Percentiles rank a stretch among this genome's conserved stretches.
phyloP scores from a whole-genome alignment of 805 yeast species.

The Kodamaea neixiangensis region DNA sequence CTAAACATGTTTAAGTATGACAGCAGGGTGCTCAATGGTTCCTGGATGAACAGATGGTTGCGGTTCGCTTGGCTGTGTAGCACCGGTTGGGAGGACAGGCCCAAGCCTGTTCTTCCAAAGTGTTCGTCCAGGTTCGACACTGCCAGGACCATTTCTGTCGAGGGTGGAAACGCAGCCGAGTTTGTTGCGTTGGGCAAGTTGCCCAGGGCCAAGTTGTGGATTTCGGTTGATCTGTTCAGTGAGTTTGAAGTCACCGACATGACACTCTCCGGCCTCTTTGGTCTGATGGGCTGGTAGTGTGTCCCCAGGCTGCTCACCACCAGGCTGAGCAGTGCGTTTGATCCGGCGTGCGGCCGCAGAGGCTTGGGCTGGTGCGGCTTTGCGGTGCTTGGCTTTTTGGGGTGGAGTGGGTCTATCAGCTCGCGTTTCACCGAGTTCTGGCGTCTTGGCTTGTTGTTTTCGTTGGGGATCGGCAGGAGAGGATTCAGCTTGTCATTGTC shows the following conservation, averaged over 20 bases:
- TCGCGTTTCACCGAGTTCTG: constrained; percentile 8
- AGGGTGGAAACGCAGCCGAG: constrained; percentile 19
- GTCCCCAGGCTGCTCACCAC: constrained; percentile 8
- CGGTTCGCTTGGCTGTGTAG: constrained; percentile 5
- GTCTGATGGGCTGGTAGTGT: constrained; percentile 29
- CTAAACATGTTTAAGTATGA: constrained; percentile 10
- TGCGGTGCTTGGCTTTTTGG: constrained; percentile 1
- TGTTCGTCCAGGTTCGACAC: constrained; percentile 7
- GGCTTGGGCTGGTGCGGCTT: constrained; percentile 25
- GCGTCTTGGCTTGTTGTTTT: constrained; percentile 3
- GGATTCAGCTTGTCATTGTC: constrained; percentile 38
- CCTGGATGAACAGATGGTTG: constrained; percentile 6
- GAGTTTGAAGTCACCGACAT: constrained; percentile 41
- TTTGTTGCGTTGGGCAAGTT: constrained; percentile 16
- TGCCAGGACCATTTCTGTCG: constrained; percentile 1
- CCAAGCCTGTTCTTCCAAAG: constrained; percentile 18
- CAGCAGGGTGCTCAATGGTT: constrained; percentile 12
- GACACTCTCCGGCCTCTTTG: constrained; percentile 42
- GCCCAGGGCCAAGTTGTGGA: constrained; percentile 15
- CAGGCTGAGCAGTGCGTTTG: constrained; percentile 11
- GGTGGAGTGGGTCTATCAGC: constrained; percentile 6
- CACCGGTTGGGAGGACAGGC: constrained; percentile 6
- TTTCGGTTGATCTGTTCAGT: constrained; percentile 23
- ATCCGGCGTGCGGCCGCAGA: constrained; percentile 17
- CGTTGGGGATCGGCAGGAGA: constrained; percentile 31